Percentiles rank a stretch among this genome's conserved stretches.
phyloP scores from a whole-genome alignment of 2,329 filamentous ascomycete genomes.

The Talaromyces rugulosus region DNA sequence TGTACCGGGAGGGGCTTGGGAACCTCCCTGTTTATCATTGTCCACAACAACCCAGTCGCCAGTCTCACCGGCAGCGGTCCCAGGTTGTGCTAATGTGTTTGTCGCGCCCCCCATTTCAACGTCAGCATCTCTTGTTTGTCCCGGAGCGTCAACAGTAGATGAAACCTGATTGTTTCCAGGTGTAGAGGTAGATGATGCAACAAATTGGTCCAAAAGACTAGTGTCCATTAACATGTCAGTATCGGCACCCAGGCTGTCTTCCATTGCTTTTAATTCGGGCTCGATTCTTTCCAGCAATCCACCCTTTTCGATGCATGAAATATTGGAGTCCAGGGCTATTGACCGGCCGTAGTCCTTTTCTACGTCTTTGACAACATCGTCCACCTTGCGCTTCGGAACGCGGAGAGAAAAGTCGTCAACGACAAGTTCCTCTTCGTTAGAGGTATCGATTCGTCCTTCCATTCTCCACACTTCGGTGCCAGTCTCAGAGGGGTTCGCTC shows the following conservation, averaged over 20 bases:
- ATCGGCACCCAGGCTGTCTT: constrained; percentile 30
- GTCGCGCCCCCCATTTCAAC: constrained; percentile 54
- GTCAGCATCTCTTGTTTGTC: constrained; percentile 28
- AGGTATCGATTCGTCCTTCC: constrained; percentile 48
- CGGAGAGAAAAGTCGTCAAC: constrained; percentile 37
- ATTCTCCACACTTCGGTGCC: constrained; percentile 61
- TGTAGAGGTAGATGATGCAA: constrained; percentile 17
- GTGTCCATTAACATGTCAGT: constrained; percentile 33
- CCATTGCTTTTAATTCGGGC: constrained; percentile 21
- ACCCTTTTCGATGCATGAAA: constrained; percentile 72
- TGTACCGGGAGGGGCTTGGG: constrained; percentile 25
- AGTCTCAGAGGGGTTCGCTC: constrained; percentile 51
- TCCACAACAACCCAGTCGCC: constrained; percentile 75
- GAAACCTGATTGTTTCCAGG: constrained; percentile 24
- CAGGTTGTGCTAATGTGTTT: constrained; percentile 33
- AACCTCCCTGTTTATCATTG: constrained; percentile 51
- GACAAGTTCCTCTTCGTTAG: constrained; percentile 31
- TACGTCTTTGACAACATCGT: constrained; percentile 70
- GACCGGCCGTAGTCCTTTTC: constrained; percentile 67
- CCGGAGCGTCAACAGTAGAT: constrained; percentile 10
- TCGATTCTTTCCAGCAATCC: constrained; percentile 60
- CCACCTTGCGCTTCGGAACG: constrained; percentile 47
- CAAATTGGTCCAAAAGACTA: constrained; percentile 32
- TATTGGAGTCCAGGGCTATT: constrained; percentile 59
- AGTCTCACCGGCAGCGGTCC: constrained; percentile 43